phyloP scores from a whole-genome alignment of 177 flowering plant species.

The Vitis hybrid region DNA sequence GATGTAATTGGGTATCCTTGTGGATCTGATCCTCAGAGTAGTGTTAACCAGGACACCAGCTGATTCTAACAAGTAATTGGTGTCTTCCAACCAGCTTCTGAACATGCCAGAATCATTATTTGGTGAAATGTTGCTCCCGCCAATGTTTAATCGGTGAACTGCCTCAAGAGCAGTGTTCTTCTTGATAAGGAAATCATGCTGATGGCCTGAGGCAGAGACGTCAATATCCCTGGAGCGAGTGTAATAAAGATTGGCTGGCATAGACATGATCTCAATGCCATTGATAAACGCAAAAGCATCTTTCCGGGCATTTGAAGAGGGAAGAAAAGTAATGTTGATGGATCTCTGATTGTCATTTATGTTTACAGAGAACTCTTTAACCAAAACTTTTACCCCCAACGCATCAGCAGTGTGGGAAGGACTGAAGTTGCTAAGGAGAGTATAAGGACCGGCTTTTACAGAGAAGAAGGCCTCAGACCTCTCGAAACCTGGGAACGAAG shows the following conservation, averaged over 20 bases:
- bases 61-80: not conserved
- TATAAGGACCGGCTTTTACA: constrained; percentile 8
- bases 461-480: constrained; percentile 15
- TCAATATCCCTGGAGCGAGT: not conserved
- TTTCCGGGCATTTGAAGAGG: not conserved
- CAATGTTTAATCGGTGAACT: constrained; percentile 21
- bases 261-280: constrained; percentile 31
- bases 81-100: constrained; percentile 16
- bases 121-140: not conserved
- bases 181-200: not conserved
- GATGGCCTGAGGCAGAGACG: not conserved
- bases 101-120: constrained; percentile 26
- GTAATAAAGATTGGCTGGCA: constrained; percentile 25
- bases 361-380: constrained; percentile 17
- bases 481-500: not conserved
- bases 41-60: not conserved
- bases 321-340: constrained; percentile 21
- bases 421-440: constrained; percentile 23
- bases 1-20: not conserved
- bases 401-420: not conserved
- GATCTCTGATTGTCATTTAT: not conserved
- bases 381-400: not conserved
- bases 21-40: not conserved
- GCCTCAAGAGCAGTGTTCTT: constrained; percentile 19
- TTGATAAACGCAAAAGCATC: constrained; percentile 24